Evolutionary conservation across 768 basidiomycete species (phyloP).

Genomic region (Pisolithus tinctorius): DNA sequence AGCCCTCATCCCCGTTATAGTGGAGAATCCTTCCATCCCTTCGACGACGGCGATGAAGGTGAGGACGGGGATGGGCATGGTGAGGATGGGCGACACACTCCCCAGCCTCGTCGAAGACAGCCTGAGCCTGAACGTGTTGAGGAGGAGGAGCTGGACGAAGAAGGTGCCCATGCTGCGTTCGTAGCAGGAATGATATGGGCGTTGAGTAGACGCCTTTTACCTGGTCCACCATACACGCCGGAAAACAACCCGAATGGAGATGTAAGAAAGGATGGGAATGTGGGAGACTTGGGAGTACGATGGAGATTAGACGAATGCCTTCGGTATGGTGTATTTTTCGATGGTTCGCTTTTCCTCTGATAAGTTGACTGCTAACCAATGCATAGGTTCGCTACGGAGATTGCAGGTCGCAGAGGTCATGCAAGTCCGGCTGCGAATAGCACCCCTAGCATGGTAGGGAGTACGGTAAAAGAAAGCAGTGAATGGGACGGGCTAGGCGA

Average conservation of each 20-base stretch:
- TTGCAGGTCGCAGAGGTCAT: constrained; percentile 65
- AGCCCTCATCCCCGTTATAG: constrained; percentile 10
- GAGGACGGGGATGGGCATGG: constrained; percentile 8
- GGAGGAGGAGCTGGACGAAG: constrained; percentile 54
- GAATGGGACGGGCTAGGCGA: constrained; percentile 57
- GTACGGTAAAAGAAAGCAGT: constrained; percentile 23
- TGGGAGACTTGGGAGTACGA: constrained; percentile 33
- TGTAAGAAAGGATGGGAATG: constrained; percentile 30
- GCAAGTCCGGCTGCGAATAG: background rate
- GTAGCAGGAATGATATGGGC: constrained; percentile 87
- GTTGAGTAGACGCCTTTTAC: constrained; percentile 61
- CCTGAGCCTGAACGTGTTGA: constrained; percentile 7
- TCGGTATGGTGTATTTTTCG: constrained; percentile 36
- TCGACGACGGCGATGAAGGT: constrained; percentile 19
- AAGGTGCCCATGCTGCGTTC: constrained; percentile 76
- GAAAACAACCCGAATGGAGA: constrained; percentile 11
- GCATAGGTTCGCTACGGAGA: constrained; percentile 73
- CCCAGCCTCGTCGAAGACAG: constrained; percentile 6
- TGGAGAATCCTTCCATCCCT: constrained; percentile 26
- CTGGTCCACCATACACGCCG: constrained; percentile 73
- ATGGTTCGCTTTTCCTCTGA: background rate
- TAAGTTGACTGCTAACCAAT: background rate
- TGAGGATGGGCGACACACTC: constrained; percentile 19
- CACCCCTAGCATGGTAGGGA: constrained; percentile 4
- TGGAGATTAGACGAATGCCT: constrained; percentile 84